Base-by-base conservation (phyloP, 2,329 filamentous ascomycete species). In the Tolypocladium ophioglossoides region DNA sequence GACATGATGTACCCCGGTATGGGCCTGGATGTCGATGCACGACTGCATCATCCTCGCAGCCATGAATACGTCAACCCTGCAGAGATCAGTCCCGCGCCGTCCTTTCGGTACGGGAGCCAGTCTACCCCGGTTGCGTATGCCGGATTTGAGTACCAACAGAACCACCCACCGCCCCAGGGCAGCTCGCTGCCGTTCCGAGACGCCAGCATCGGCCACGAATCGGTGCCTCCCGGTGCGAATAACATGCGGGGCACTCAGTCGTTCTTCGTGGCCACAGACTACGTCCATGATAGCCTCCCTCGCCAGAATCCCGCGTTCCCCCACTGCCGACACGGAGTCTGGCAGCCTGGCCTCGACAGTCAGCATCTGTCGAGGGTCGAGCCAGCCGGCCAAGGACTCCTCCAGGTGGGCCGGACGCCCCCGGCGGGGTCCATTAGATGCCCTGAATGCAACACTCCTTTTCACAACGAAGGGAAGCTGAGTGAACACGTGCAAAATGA, bases 381-480 rank as follows among this genome's bases (percentile, higher is more conserved):
- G 24, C 44, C 44, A 11, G 6, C 24, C 4, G 24, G 24, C 24
- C 16, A 47, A n/a, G 24, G 40, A 3, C 22, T n/a, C 8, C 18
- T 30, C 4, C 44, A 16, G 10, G 32, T 47, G 24, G 63, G 41
- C 48, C 54, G 39, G 2, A 18, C 40, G 20, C 4, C 73, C 82
- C 2, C 70, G 78, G 49, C 74, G 70, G 18, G 32, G 51, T 78
- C 83, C 63, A 68, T 74, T 60, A 76, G 76, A 56, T 73, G 27
- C 7, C 24, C 20, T 9, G 20, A 20, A 40, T 35, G 27, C 32
- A 49, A 22, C 22, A 24, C 24, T 24, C 38, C 34, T n/a, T 46
- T 46, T 12, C 22, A 30, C 7, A 46, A 16, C 41, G 16, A 46
- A 2, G 41, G 10, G 1, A 30, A 30, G 14, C 2, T 46, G 16